Conservation (phyloP, 139 green algal genomes). For the Volvox africanus region DNA sequence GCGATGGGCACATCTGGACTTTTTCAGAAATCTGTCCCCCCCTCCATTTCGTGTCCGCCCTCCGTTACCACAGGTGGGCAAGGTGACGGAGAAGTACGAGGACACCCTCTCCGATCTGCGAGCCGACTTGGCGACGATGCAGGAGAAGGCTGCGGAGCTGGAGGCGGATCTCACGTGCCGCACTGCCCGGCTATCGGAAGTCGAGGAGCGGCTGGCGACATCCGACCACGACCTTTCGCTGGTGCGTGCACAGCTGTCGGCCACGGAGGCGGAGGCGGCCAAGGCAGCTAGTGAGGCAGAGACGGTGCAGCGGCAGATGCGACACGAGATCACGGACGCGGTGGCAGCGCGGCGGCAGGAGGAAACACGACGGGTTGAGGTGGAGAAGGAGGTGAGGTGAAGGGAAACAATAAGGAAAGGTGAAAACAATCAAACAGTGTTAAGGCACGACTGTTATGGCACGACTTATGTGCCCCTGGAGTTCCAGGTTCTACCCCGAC, state of each 20-base stretch:
- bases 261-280: neutral
- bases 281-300: conserved; percentile 12
- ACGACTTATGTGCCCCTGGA: too few species aligned
- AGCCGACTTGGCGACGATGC: conserved; percentile 5
- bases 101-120: conserved; percentile 14
- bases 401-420: neutral
- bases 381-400: conserved; percentile 22
- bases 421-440: too few species aligned
- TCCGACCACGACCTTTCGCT: neutral
- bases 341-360: conserved; percentile 21
- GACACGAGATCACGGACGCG: conserved; percentile 28
- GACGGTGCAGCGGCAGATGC: neutral
- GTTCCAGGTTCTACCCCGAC: too few species aligned
- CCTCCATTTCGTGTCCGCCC: too few species aligned
- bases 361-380: neutral
- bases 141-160: neutral
- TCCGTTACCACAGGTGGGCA: conserved; percentile 3
- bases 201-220: neutral
- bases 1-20: too few species aligned
- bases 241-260: neutral
- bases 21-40: too few species aligned
- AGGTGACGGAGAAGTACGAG: conserved; percentile 47
- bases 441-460: too few species aligned
- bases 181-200: neutral
- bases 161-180: neutral